Evolutionary conservation across 192 early-diverging fungal genomes (phyloP), one percentile per base, ranked within the genome.

Genomic region (Linnemannia schmuckeri): DNA sequence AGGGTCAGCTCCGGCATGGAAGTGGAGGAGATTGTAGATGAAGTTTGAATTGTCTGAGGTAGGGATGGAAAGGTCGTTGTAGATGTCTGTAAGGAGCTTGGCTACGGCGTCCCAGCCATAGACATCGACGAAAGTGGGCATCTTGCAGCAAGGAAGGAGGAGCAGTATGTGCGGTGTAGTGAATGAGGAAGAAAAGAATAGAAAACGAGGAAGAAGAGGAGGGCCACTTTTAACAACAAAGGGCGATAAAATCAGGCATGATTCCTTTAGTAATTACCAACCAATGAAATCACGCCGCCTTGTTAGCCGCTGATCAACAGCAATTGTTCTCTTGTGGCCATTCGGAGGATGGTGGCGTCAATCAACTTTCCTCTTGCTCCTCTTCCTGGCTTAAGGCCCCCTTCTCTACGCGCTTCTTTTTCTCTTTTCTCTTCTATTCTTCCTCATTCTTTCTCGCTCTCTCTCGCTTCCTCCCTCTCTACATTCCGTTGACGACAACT

Each of bases 1-100:
- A 22, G 91, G 88, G 74, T 92, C 91, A 15, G 80, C 10, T 41
- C 76, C 18, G 38, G 80, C 72, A 79, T 90, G 83, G 55, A 76
- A 88, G 44, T 79, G 18, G 69, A 89, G 61, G 13, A 87, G 15
- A 66, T 87, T 63, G 35, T 44, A 73, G 68, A 81, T 3, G 71
- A 87, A 7, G 13, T 79, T 70, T 30, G 75, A 46, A 55, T 87
- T 77, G 72, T 87, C 85, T 3, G 79, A 81, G n/a, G 18, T 27
- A 24, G 85, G 85, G 30, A 81, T 46, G 13, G 20, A 18, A 12
- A 87, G 72, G 9, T 72, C 44, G 33, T 81, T 44, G 71, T 74
- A 87, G 18, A 47, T 71, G 17, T 24, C 20, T 13, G 20, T 24
- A 72, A 87, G 79, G 22, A 87, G 40, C 13, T 41, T 38, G 4